These are phyloP conservation scores for Arthroderma sp. DNA, from an alignment of 2,329 filamentous ascomycete genomes.

Conservation along the genomic window DNA sequence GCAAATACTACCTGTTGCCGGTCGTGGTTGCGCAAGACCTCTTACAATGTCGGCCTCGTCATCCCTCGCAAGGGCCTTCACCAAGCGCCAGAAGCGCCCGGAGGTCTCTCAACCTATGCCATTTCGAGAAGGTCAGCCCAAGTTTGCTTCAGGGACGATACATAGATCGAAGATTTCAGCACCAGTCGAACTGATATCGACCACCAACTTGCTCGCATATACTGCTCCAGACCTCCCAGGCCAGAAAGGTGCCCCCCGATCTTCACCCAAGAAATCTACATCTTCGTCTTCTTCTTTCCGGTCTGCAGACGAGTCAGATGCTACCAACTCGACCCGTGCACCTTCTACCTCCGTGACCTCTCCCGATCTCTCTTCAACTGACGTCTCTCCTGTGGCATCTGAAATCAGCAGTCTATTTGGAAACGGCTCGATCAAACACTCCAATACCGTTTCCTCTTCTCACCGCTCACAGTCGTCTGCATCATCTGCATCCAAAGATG, in stretches of 20 bases:
- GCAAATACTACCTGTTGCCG: too few species aligned
- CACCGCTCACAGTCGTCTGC: slow-evolving; percentile 29
- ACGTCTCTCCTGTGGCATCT: slow-evolving; percentile 33
- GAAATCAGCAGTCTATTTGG: slow-evolving; percentile 46
- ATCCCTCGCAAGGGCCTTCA: slow-evolving; percentile 32
- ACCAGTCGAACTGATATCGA: slow-evolving; percentile 76
- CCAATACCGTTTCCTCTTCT: slow-evolving; percentile 44
- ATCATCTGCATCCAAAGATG: slow-evolving; percentile 25
- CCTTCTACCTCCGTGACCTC: slow-evolving; percentile 36
- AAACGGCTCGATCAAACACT: slow-evolving; percentile 49
- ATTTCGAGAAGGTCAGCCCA: slow-evolving; percentile 31
- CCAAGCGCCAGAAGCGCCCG: slow-evolving; percentile 34
- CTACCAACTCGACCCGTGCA: slow-evolving; percentile 34
- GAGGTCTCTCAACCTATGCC: slow-evolving; percentile 33
- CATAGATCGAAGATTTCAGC: slow-evolving; percentile 55
- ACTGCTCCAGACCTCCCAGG: slow-evolving; percentile 69
- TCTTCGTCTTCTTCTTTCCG: slow-evolving; percentile 40
- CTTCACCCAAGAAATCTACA: slow-evolving; percentile 32
- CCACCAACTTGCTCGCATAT: slow-evolving; percentile 92
- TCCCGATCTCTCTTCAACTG: slow-evolving; percentile 32
- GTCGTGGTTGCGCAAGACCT: not conserved
- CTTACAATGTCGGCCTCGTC: slow-evolving; percentile 23
- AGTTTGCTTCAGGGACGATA: slow-evolving; percentile 32
- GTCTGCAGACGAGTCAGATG: slow-evolving; percentile 48
- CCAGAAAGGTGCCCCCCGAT: slow-evolving; percentile 17